Evolutionary conservation across 1,284 basidiomycete genomes (phyloP), one percentile per base, ranked within the genome.

Genomic region (Inonotus hispidus): DNA sequence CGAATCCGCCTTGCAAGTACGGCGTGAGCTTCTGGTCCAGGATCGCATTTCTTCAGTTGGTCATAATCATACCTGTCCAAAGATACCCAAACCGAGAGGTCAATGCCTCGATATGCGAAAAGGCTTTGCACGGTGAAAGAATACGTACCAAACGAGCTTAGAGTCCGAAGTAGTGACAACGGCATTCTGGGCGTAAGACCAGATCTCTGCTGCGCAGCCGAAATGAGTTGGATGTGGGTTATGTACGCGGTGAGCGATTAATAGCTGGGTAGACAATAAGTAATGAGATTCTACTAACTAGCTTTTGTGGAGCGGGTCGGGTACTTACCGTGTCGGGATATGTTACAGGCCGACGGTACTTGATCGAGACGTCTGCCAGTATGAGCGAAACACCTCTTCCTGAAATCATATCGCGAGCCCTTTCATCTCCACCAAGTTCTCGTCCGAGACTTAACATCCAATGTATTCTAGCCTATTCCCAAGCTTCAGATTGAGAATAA

Each of bases 341-440:
- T 8, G 81, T 82, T 10, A 89, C 85, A 0, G 88, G 88, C 19
- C 82, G 76, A 62, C 80, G 80, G 71, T 82, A 91, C 66, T 82
- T 80, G 58, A 90, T 72, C 43, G 80, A 77, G 59, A 90, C 77
- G 25, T 83, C 85, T 68, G 89, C 89, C 58, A 90, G 79, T 66
- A 90, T 90, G 60, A 90, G 70, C 6, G 84, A 87, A 21, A 88
- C 68, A 5, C 88, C 88, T 66, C 81, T 71, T 2, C 80, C 86
- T 49, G 74, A 77, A 53, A 87, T 70, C 77, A 90, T 82, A 3
- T 77, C 80, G 41, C 78, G 71, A 8, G 77, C 82, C 63, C 74
- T 79, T 11, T 73, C 69, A 10, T 78, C 73, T 0, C 87, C 88
- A 8, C 86, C 88, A 32, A 88, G 72, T 57, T 81, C 76, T 32